These are phyloP conservation scores for Sphagnurus paluster DNA, from an alignment of 1,284 basidiomycete genomes.

Conservation along the genomic window DNA sequence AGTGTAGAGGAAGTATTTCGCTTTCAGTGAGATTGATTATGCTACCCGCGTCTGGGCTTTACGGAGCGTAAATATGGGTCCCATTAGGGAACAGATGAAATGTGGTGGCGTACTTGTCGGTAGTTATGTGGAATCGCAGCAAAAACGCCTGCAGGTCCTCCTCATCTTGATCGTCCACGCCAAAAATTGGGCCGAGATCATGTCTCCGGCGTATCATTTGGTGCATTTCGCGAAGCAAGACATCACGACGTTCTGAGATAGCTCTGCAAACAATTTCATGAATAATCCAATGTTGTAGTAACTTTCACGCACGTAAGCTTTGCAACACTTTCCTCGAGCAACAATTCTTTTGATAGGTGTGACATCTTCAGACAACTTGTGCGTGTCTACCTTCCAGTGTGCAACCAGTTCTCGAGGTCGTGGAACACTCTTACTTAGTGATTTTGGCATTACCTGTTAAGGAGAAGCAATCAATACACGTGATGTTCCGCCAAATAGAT, in stretches of 20 bases:
- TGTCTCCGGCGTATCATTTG: constrained; percentile 55
- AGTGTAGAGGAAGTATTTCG: constrained; percentile 11
- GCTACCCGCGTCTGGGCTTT: constrained; percentile 33
- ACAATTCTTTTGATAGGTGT: constrained; percentile 14
- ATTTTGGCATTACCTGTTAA: constrained; percentile 14
- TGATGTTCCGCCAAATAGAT: neutral
- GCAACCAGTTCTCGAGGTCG: neutral
- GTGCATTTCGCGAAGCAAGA: constrained; percentile 67
- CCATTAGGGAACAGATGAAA: constrained; percentile 3
- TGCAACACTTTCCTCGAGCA: constrained; percentile 24
- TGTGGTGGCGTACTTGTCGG: constrained; percentile 40
- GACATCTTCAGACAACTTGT: constrained; percentile 9
- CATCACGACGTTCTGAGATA: constrained; percentile 63
- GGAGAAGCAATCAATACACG: constrained; percentile 9
- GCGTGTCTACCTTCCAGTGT: neutral
- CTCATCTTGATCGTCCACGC: constrained; percentile 41
- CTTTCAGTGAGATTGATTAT: constrained; percentile 31
- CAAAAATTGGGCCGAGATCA: constrained; percentile 38
- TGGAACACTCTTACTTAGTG: neutral
- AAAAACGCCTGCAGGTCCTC: constrained; percentile 50
- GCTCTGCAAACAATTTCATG: constrained; percentile 37
- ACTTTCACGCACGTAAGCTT: constrained; percentile 20
- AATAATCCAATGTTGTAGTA: neutral
- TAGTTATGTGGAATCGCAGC: constrained; percentile 50
- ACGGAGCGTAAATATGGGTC: constrained; percentile 8